These are phyloP conservation scores for Hymenoscyphus albidus DNA, from an alignment of 2,329 filamentous ascomycete genomes.

Conservation along the genomic window DNA sequence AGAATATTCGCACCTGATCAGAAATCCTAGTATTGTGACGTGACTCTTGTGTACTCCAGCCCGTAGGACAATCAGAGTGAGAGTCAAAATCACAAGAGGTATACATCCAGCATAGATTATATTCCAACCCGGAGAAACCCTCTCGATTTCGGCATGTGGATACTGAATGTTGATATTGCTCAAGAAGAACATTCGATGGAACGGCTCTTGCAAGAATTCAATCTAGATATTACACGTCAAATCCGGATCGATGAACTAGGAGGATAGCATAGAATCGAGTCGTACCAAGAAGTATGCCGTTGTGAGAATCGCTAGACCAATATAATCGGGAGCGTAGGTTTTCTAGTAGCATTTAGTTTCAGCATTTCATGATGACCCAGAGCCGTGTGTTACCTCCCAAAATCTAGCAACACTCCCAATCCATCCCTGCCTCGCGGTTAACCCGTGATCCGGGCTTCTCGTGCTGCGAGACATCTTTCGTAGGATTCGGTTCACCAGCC, in stretches of 20 bases:
- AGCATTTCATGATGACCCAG: too few species aligned
- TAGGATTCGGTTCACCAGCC: conserved; percentile 5
- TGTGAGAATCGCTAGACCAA: conserved; percentile 70
- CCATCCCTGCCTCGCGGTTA: conserved; percentile 27
- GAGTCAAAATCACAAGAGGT: conserved; percentile 62
- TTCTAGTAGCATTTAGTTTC: conserved; percentile 45
- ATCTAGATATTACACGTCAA: conserved; percentile 44
- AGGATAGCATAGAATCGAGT: conserved; percentile 9
- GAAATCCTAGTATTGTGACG: conserved; percentile 76
- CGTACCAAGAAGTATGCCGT: conserved; percentile 60
- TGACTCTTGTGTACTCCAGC: conserved; percentile 76
- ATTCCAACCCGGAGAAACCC: conserved; percentile 68
- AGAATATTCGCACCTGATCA: conserved; percentile 49
- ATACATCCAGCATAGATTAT: conserved; percentile 67
- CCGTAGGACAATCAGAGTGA: conserved; percentile 60
- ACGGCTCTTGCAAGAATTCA: conserved; percentile 70
- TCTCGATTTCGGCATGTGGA: conserved; percentile 78
- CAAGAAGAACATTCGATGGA: conserved; percentile 91
- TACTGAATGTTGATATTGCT: conserved; percentile 81
- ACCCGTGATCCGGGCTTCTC: conserved; percentile 22
- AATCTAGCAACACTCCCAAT: conserved; percentile 34
- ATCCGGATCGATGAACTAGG: not conserved
- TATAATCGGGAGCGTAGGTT: conserved; percentile 85
- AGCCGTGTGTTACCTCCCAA: conserved; percentile 28
- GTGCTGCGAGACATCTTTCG: conserved; percentile 23